phyloP scores from a whole-genome alignment of 768 basidiomycete species.

The Daedaleopsis sinensis region DNA sequence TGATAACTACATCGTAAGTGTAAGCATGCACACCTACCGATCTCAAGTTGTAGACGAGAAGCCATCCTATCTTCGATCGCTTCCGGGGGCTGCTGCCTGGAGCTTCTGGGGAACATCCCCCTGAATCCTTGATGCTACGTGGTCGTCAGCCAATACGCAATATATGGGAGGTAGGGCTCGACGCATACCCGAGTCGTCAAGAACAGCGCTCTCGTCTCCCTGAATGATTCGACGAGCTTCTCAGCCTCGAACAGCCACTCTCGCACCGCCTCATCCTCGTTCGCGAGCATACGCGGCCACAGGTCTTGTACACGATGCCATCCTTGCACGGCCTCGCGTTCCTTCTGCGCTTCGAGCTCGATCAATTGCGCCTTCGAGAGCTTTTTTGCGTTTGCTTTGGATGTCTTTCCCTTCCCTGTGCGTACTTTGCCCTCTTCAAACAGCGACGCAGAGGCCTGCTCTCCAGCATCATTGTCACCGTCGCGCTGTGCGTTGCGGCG shows the following conservation, averaged over 20 bases:
- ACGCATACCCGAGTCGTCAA: constrained; percentile 64
- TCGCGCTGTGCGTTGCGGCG: constrained; percentile 17
- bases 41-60: constrained; percentile 72
- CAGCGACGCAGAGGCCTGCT: constrained; percentile 48
- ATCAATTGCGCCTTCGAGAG: constrained; percentile 62
- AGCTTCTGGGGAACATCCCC: constrained; percentile 65
- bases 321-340: constrained; percentile 61
- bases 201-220: constrained; percentile 86
- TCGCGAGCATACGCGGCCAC: constrained; percentile 57
- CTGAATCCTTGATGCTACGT: constrained; percentile 47
- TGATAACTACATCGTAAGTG: neutral
- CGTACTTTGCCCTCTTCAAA: constrained; percentile 58
- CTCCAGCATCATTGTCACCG: constrained; percentile 24
- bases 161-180: neutral
- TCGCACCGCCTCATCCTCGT: constrained; percentile 54
- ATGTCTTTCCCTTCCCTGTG: constrained; percentile 39
- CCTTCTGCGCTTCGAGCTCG: constrained; percentile 66
- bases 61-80: constrained; percentile 74
- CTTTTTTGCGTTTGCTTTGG: constrained; percentile 43
- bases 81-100: constrained; percentile 46
- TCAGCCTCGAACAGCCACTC: constrained; percentile 87
- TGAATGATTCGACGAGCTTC: constrained; percentile 84
- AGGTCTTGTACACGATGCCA: constrained; percentile 64
- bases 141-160: neutral
- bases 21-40: constrained; percentile 48